Evolutionary conservation across 306 rosid genomes (phyloP), one percentile per base, ranked within the genome.

Genomic region (Trichosanthes cucumerina): DNA sequence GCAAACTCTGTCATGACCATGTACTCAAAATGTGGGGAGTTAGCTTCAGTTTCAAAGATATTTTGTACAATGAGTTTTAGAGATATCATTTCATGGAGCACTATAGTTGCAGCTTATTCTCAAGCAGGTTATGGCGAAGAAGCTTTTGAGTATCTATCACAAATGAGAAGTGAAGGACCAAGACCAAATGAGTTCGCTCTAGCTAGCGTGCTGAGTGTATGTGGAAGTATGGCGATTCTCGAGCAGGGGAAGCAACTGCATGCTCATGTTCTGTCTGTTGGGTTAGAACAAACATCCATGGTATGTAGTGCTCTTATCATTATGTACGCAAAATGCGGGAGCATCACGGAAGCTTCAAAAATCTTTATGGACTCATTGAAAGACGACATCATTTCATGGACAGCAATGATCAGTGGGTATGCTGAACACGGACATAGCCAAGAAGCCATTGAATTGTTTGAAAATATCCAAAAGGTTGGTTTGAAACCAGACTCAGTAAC

Each of bases 11-110:
- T 93, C 39, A 84, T 88, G 79, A 84, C 91, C 38, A 65, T 91
- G 88, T 93, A 93, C 85, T 84, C 92, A 44, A 87, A 82, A 82
- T 90, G 93, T 57, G 96, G 93, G 77, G 80, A 81, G 75, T 77
- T 93, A 46, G 73, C 44, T 41, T 88, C 86, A 43, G 92, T 93
- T 86, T 91, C 93, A 10, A 2, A 47, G 10, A 76, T 87, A 77
- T 91, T 93, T 86, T 71, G 76, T 75, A 84, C 77, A 78, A 83
- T 91, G 87, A 75, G 75, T 69, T 80, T 77, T 77, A 93, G 71
- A 84, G 96, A 93, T 79, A 77, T 93, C 83, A 83, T 93, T 83
- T 88, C 98, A 65, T 93, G 96, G 98, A 93, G 91, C 90, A 91
- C 94, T 82, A 84, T 91, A 79, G 88, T 89, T 83, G 86, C 86